phyloP scores from a whole-genome alignment of 331 rosid genomes.

The Pyracantha coccinea region DNA sequence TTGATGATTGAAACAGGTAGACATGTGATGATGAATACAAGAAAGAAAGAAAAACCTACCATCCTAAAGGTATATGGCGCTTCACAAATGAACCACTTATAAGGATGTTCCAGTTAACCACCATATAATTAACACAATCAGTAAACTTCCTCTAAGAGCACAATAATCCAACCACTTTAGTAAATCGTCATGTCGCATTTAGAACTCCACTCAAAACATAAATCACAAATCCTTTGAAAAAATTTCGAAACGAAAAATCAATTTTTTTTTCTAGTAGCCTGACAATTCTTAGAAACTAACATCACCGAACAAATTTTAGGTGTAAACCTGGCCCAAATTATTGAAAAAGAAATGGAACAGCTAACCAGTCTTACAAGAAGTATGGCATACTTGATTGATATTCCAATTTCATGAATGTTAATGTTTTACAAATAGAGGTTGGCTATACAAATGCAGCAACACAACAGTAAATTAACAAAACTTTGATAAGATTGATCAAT shows the following conservation, averaged over 20 bases:
- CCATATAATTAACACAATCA: neutral
- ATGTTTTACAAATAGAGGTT: neutral
- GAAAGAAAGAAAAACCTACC: neutral
- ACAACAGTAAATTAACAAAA: neutral
- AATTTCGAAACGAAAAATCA: neutral
- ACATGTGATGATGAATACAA: neutral
- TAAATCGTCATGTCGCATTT: neutral
- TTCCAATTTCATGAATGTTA: neutral
- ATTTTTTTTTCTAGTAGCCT: neutral
- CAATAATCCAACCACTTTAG: neutral
- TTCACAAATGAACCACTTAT: neutral
- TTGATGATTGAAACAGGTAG: neutral
- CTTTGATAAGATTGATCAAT: neutral
- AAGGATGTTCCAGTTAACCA: neutral
- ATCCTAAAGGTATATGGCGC: neutral
- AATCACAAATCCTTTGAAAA: neutral
- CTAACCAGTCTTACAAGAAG: neutral
- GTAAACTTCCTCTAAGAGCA: neutral
- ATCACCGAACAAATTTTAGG: neutral
- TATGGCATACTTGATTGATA: neutral
- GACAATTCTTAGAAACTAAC: neutral
- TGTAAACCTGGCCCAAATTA: neutral
- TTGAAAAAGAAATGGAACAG: neutral
- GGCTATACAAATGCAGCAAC: neutral
- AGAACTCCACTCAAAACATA: neutral